A percentile compares a stretch with the other conserved stretches of the same genome.
These are phyloP conservation scores for Suzukiozyma palmioleophila DNA, from an alignment of 1,139 yeast species.

Conservation along the genomic window DNA sequence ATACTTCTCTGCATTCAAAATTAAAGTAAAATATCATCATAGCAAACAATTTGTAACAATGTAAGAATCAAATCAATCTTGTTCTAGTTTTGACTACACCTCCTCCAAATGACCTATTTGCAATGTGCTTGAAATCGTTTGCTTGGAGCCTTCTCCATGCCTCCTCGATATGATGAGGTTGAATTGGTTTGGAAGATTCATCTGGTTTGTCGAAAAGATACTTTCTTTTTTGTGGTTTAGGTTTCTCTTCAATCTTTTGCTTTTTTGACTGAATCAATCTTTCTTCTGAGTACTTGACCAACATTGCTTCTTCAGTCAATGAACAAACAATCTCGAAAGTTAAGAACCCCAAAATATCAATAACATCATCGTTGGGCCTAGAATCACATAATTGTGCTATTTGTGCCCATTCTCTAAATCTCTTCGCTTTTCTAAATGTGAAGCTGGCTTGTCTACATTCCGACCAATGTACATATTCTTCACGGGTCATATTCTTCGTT, in stretches of 20 bases:
- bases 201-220: constrained; percentile 89
- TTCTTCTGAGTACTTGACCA: constrained; percentile 70
- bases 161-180: constrained; percentile 82
- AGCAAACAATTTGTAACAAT: background rate
- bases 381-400: constrained; percentile 80
- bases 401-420: constrained; percentile 97
- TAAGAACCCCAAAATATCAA: constrained; percentile 89
- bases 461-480: constrained; percentile 97
- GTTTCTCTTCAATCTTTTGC: constrained; percentile 20
- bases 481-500: constrained; percentile 89
- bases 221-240: constrained; percentile 39
- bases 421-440: constrained; percentile 86
- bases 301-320: constrained; percentile 85
- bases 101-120: constrained; percentile 73
- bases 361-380: constrained; percentile 92
- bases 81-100: constrained; percentile 51
- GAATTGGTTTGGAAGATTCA: constrained; percentile 75
- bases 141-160: constrained; percentile 85
- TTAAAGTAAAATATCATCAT: background rate
- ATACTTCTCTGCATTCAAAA: background rate
- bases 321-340: constrained; percentile 97
- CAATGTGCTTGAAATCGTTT: constrained; percentile 55
- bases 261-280: constrained; percentile 30
- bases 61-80: constrained; percentile 26
- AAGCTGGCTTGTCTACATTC: constrained; percentile 98